Base-by-base conservation (phyloP, 1,284 basidiomycete species). In the Coniferiporia weirii region DNA sequence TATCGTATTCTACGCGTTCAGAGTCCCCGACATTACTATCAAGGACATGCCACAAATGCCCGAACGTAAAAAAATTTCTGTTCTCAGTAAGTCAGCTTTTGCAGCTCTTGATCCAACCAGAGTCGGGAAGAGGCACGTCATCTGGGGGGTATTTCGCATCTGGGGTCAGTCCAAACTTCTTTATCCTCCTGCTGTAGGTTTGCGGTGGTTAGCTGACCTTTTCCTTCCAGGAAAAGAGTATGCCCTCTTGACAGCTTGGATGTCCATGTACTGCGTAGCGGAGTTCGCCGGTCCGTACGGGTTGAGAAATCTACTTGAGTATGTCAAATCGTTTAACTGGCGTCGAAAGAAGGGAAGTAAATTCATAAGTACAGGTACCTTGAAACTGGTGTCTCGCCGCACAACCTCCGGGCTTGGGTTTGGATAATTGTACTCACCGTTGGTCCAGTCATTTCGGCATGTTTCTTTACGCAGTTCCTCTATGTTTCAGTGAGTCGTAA, bases 1-100 rank as follows among this genome's bases (percentile, higher is more conserved):
- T 8, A 58, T 58, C n/a, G 56, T 61, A 7, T 61, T 53, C 44
- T 51, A 58, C 44, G 60, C 60, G 5, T 61, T 20, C 46, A 56
- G 56, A 2, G 60, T 61, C 5, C 60, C 60, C 7, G 56, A 58
- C 36, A 54, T 61, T 36, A 57, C 49, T 6, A 43, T 61, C 17
- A 45, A 48, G 27, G 60, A 61, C 13, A 57, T 61, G 60, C 60
- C 60, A 2, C 36, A 50, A 15, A 17, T 61, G n/a, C 56, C 60
- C 7, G 48, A 32, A 2, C 47, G 38, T 4, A 51, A 44, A 19
- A 48, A 27, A 38, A 47, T 56, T 8, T 44, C 48, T 27, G 47
- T 17, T 2, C 38, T 61, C 3, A 45, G 22, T 5, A 48, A 50
- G 47, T 47, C 44, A 13, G 54, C 50, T 10, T 19, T 54, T 20